Evolutionary conservation across 331 rosid species (phyloP).

Genomic region (Quercus phellos): DNA sequence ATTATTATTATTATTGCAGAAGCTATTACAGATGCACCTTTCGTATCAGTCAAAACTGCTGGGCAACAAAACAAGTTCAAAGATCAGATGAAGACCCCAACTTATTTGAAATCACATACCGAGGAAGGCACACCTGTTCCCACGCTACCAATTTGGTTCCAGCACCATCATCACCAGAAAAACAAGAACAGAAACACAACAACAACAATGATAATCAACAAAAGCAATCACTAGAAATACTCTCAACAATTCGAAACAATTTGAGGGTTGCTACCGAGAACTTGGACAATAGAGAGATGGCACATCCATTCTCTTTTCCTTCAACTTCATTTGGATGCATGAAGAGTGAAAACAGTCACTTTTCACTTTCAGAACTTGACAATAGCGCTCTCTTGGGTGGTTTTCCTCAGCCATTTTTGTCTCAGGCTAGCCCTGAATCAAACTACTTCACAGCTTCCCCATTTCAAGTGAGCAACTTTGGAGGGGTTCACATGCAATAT

Average conservation of each 20-base stretch:
- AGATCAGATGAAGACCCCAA: slow-evolving; percentile 82
- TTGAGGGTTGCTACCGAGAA: slow-evolving; percentile 30
- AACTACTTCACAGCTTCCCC: slow-evolving; percentile 39
- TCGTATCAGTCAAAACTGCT: slow-evolving; percentile 71
- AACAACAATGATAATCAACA: slow-evolving; percentile 2
- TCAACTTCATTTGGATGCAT: slow-evolving; percentile 43
- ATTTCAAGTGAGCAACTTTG: slow-evolving; percentile 34
- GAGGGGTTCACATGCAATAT: slow-evolving; percentile 28
- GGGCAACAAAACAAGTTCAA: slow-evolving; percentile 95
- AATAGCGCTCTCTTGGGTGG: slow-evolving; percentile 30
- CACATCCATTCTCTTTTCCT: slow-evolving; percentile 54
- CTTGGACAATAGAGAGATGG: slow-evolving; percentile 30
- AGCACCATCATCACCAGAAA: slow-evolving; percentile 56
- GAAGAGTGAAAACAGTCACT: slow-evolving; percentile 22
- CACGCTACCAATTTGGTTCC: slow-evolving; percentile 39
- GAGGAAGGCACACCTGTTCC: slow-evolving; percentile 78
- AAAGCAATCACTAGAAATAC: slow-evolving; percentile 28
- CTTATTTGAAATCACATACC: slow-evolving; percentile 71
- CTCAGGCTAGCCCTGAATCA: slow-evolving; percentile 42
- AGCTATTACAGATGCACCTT: slow-evolving; percentile 95
- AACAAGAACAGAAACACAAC: slow-evolving; percentile 38
- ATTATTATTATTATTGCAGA: slow-evolving; percentile 48
- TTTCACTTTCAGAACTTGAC: slow-evolving; percentile 28
- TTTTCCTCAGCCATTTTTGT: slow-evolving; percentile 35
- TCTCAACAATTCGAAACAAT: slow-evolving; percentile 17